A percentile compares a stretch with the other conserved stretches of the same genome.
phyloP scores from a whole-genome alignment of 768 basidiomycete genomes.

The Sporobolomyces pararoseus region DNA sequence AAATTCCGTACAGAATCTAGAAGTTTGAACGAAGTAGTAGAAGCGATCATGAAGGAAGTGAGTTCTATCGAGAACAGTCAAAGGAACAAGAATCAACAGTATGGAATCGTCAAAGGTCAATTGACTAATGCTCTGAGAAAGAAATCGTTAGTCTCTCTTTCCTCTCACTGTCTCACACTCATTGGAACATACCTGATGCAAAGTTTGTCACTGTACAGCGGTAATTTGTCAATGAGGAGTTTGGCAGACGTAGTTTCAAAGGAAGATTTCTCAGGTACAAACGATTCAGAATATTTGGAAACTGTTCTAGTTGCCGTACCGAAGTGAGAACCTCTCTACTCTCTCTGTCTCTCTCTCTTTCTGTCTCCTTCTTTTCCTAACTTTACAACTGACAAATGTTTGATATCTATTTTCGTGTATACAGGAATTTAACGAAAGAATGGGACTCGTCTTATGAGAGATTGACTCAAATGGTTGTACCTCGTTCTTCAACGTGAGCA shows the following conservation, averaged over 20 bases:
- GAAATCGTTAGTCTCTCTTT: constrained; percentile 63
- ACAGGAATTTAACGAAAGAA: constrained; percentile 72
- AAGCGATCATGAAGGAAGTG: constrained; percentile 87
- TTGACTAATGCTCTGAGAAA: constrained; percentile 88
- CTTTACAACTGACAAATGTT: background rate
- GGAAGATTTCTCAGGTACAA: constrained; percentile 64
- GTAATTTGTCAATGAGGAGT: constrained; percentile 88
- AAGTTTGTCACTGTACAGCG: constrained; percentile 55
- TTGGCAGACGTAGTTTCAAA: constrained; percentile 77
- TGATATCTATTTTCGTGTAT: background rate
- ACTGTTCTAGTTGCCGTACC: constrained; percentile 90
- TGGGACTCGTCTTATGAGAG: constrained; percentile 89
- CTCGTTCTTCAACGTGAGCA: constrained; percentile 77
- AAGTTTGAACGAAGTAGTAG: constrained; percentile 70
- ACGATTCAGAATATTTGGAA: constrained; percentile 87
- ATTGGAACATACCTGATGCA: background rate
- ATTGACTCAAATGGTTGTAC: constrained; percentile 82
- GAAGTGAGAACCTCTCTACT: no score
- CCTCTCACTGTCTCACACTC: background rate
- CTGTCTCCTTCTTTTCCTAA: background rate
- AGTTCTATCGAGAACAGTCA: constrained; percentile 87
- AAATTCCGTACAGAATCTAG: constrained; percentile 80
- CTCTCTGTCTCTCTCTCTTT: no score
- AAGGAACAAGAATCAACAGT: constrained; percentile 84
- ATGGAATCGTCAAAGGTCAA: constrained; percentile 89